Conservation (phyloP, 1,284 basidiomycete genomes). For the Mrakiaceae sp. region DNA sequence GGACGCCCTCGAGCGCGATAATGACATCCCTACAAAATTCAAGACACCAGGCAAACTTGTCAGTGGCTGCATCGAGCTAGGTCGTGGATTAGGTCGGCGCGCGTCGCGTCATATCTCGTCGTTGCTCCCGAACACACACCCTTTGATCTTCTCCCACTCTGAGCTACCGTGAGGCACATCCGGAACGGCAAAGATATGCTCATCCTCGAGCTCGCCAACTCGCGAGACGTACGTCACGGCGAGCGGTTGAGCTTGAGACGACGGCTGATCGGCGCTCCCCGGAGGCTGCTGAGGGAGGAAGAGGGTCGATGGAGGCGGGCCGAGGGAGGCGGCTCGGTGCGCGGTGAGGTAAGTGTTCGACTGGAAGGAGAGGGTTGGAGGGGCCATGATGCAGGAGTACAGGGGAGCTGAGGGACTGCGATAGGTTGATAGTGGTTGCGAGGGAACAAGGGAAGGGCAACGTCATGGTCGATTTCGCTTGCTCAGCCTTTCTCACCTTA, state of each 20-base stretch:
- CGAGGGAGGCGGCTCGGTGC: background rate
- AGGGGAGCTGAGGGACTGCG: no score
- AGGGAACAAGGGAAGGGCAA: no score
- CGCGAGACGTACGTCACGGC: slow-evolving; percentile 9
- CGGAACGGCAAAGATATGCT: slow-evolving; percentile 3
- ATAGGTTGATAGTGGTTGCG: no score
- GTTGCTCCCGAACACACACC: no score
- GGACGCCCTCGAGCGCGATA: background rate
- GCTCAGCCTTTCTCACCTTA: no score
- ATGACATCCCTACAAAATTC: background rate
- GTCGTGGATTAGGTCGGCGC: no score
- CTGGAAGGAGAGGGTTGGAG: slow-evolving; percentile 6
- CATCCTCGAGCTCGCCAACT: slow-evolving; percentile 6
- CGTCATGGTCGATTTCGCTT: no score
- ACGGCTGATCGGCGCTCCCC: background rate
- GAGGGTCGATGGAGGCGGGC: background rate
- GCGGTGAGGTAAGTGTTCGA: slow-evolving; percentile 8
- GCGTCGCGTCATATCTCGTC: no score
- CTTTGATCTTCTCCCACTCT: slow-evolving; percentile 4
- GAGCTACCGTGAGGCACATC: background rate
- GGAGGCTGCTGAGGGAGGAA: background rate
- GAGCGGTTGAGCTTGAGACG: background rate
- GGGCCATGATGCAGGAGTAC: background rate
- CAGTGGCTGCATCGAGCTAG: no score
- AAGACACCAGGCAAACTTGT: no score